Evolutionary conservation across 768 basidiomycete genomes (phyloP), one percentile per base, ranked within the genome.

Genomic region (Sporobolomyces pararoseus): DNA sequence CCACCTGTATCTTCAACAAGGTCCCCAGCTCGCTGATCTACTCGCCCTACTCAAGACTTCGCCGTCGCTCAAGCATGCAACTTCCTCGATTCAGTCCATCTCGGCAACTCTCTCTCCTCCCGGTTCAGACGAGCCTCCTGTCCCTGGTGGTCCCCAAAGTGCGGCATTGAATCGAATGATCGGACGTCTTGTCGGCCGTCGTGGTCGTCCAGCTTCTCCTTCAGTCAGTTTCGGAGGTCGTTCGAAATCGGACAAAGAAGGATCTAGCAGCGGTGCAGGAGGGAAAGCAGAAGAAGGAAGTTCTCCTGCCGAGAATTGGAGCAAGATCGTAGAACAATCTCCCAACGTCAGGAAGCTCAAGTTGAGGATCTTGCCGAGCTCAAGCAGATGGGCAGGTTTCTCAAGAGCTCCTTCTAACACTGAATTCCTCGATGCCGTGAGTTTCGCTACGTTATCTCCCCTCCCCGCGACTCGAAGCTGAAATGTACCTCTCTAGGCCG

Each of bases 391-490:
- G 59, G 29, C 59, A 21, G 37, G 59, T 2, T 44, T 61, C 44
- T 25, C 42, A 5, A 7, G 32, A 4, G 17, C 7, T 23, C 29
- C 59, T 16, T n/a, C 32, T 3, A 47, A 31, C 12, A 61, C 59
- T 29, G 59, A 47, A 19, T 61, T 44, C 59, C 59, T 61, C 46
- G 59, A 61, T n/a, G 59, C 37, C 17, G 58, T 59, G 25, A 29
- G 58, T 27, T 39, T 21, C n/a, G 35, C 35, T 23, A 57, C 27
- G 7, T 2, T 5, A 19, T 29, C 25, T 27, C 17, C 27, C n/a
- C 9, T 42, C 39, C 9, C 39, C 10, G 39, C 39, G 17, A 17
- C 9, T 9, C 17, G 10, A 42, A 42, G 17, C 39, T 42, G 39
- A 42, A 9, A 42, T 17, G 39, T 21, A 47, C 7, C 21, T 13